These are phyloP conservation scores for Magnolia changhungtana DNA, from an alignment of 164 flowering plant species.

Conservation along the genomic window DNA sequence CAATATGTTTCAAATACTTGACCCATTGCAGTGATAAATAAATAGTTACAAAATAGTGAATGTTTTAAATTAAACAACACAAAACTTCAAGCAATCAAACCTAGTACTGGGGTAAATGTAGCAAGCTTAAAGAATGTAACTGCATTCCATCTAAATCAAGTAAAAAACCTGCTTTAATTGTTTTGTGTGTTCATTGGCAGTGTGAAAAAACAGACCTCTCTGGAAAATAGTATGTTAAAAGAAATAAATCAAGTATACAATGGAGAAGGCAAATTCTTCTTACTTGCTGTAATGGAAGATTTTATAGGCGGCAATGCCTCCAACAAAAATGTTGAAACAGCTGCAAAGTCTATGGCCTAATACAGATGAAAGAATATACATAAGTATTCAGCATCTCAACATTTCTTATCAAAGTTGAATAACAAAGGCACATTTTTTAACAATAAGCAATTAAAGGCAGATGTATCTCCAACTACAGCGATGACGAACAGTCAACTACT, in stretches of 20 bases:
- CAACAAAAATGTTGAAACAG: conserved; percentile 66
- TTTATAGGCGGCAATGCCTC: conserved; percentile 62
- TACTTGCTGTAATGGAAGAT: conserved; percentile 31
- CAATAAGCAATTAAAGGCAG: neutral
- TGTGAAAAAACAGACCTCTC: too few species aligned
- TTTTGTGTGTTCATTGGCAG: too few species aligned
- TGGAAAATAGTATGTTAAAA: neutral
- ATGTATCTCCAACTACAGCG: neutral
- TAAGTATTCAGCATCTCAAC: neutral
- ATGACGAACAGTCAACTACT: neutral
- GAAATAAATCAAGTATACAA: neutral
- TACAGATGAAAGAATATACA: conserved; percentile 8
- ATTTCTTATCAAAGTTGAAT: neutral
- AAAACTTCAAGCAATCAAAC: too few species aligned
- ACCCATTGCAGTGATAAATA: too few species aligned
- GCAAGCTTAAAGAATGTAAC: too few species aligned
- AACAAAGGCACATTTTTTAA: neutral
- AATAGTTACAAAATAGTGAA: too few species aligned
- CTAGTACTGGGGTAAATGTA: too few species aligned
- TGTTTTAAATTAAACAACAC: too few species aligned
- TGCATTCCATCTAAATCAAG: too few species aligned
- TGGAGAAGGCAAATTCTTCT: conserved; percentile 7
- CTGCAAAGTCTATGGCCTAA: conserved; percentile 81
- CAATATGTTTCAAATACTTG: too few species aligned
- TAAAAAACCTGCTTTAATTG: too few species aligned